phyloP scores from a whole-genome alignment of 148 eudicot genomes.

The Rhododendron henanense region DNA sequence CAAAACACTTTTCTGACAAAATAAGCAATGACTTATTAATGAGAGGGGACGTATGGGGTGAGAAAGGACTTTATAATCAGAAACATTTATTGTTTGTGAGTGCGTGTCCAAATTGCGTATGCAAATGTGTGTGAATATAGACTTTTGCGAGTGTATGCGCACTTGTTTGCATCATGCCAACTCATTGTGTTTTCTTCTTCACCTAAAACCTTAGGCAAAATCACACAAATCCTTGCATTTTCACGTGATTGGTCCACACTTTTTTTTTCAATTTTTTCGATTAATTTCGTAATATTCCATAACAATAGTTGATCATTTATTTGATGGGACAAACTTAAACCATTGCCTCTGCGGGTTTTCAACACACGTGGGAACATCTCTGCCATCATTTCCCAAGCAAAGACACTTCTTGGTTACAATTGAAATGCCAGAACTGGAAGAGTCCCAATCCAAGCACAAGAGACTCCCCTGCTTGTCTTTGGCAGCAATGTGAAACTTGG shows the following conservation, averaged over 20 bases:
- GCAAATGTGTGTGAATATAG: not conserved
- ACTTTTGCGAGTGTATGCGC: not conserved
- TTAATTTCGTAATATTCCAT: not conserved
- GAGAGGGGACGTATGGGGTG: not conserved
- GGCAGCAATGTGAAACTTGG: constrained; percentile 27
- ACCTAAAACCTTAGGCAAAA: no score
- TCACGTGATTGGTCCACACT: not conserved
- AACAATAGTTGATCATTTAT: not conserved
- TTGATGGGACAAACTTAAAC: constrained; percentile 33
- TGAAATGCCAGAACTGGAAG: not conserved
- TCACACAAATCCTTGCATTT: no score
- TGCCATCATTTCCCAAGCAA: constrained; percentile 19
- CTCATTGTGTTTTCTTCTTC: no score
- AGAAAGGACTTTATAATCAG: not conserved
- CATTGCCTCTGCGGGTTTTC: constrained; percentile 39
- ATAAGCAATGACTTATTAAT: no score
- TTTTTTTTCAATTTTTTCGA: not conserved
- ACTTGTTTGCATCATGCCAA: no score
- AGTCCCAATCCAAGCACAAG: constrained; percentile 35
- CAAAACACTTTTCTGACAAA: no score
- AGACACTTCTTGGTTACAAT: constrained; percentile 29
- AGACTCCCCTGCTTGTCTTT: constrained; percentile 20
- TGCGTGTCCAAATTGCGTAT: not conserved
- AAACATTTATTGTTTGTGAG: not conserved
- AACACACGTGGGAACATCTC: constrained; percentile 17